Conservation (phyloP, 2,329 filamentous ascomycete genomes). For the Tolypocladium endophyticum region DNA sequence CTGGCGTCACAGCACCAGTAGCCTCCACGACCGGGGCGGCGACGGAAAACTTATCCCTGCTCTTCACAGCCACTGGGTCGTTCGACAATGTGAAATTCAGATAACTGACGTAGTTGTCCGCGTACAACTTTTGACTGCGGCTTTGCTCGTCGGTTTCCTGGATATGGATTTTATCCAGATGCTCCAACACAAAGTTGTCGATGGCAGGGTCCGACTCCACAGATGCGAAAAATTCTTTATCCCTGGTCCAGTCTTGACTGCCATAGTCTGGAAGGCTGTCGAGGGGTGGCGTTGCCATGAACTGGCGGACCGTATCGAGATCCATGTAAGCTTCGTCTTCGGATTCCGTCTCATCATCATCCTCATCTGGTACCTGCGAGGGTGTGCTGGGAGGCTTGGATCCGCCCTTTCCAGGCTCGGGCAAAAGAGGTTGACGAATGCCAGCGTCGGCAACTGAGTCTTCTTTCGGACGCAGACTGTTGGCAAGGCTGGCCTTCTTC, state of each 20-base stretch:
- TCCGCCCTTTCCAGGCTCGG: constrained; percentile 17
- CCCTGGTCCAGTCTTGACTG: constrained; percentile 36
- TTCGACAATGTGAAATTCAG: constrained; percentile 45
- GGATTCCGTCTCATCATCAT: constrained; percentile 43
- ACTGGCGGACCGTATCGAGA: constrained; percentile 37
- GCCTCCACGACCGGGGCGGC: constrained; percentile 23
- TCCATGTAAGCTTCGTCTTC: constrained; percentile 41
- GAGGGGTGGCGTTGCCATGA: constrained; percentile 42
- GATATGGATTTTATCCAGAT: constrained; percentile 30
- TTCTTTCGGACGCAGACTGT: background rate
- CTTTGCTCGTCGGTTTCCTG: constrained; percentile 27
- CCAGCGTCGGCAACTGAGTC: constrained; percentile 1
- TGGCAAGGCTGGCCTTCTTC: background rate
- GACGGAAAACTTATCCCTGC: constrained; percentile 41
- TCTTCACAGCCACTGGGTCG: constrained; percentile 43
- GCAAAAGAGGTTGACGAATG: background rate
- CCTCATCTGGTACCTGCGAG: constrained; percentile 37
- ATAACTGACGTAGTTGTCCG: constrained; percentile 38
- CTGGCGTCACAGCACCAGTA: constrained; percentile 30
- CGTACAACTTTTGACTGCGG: constrained; percentile 29
- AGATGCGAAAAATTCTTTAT: constrained; percentile 31
- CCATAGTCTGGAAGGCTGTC: constrained; percentile 40
- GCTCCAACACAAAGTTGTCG: constrained; percentile 33
- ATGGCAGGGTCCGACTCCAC: constrained; percentile 28
- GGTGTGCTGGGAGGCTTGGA: constrained; percentile 33